Percentiles rank a stretch among this genome's conserved stretches.
phyloP scores from a whole-genome alignment of 306 rosid species.

The Betula pendula region DNA sequence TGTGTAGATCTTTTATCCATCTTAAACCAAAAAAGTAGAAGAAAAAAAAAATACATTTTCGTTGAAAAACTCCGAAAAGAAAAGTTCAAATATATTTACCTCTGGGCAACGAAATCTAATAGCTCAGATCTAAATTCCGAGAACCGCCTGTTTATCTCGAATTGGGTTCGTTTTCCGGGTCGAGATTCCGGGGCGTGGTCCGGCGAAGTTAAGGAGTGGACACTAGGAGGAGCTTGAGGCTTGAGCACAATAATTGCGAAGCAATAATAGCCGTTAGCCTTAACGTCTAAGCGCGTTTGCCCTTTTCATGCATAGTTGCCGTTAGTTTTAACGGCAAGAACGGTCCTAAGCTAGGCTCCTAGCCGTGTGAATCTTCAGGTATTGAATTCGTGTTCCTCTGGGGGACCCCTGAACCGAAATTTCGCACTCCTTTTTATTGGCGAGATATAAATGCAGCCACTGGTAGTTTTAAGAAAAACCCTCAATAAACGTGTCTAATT shows the following conservation, averaged over 20 bases:
- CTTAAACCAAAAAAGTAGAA: neutral
- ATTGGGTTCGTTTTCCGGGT: slow-evolving; percentile 10
- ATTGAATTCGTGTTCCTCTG: neutral
- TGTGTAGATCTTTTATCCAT: neutral
- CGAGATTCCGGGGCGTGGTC: slow-evolving; percentile 12
- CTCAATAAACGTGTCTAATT: neutral
- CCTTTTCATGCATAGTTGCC: neutral
- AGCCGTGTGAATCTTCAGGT: slow-evolving; percentile 28
- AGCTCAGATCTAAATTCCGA: slow-evolving; percentile 25
- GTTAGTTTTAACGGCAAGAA: slow-evolving; percentile 26
- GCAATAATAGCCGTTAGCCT: slow-evolving; percentile 26
- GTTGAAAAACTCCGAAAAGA: neutral
- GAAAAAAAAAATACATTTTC: neutral
- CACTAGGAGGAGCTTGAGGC: neutral
- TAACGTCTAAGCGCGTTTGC: slow-evolving; percentile 18
- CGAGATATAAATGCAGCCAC: slow-evolving; percentile 15
- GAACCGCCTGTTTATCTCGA: slow-evolving; percentile 15
- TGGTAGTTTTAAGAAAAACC: slow-evolving; percentile 26
- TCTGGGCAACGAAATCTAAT: slow-evolving; percentile 7
- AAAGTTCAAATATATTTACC: slow-evolving; percentile 14
- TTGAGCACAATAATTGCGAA: slow-evolving; percentile 37
- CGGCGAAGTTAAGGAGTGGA: neutral
- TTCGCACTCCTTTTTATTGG: neutral
- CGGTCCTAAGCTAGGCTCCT: neutral
- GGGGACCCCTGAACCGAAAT: slow-evolving; percentile 25